Evolutionary conservation across 345 rosid species (phyloP).

Genomic region (Gossypium thurberi): DNA sequence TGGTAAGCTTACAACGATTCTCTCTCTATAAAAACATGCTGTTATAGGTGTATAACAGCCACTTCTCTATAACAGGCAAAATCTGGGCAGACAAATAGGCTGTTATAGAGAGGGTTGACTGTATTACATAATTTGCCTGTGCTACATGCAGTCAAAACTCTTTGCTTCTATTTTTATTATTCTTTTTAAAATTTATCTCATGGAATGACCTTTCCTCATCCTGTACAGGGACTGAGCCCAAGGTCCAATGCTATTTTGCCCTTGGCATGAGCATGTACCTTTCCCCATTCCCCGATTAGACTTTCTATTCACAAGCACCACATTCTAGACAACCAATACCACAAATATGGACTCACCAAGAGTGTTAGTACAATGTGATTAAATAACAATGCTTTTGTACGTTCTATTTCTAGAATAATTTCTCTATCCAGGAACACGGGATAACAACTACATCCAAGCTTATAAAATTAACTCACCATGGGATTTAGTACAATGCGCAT

Average conservation of each 20-base stretch:
- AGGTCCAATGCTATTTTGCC: background rate
- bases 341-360: constrained; percentile 47
- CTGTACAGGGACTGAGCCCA: background rate
- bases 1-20: no score
- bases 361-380: constrained; percentile 64
- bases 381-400: background rate
- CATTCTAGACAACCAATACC: background rate
- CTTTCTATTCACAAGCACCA: constrained; percentile 1
- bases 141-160: background rate
- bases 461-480: constrained; percentile 51
- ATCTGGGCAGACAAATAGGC: no score
- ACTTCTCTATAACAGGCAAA: no score
- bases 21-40: no score
- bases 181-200: background rate
- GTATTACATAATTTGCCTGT: background rate
- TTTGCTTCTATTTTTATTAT: background rate
- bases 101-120: no score
- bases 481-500: constrained; percentile 92
- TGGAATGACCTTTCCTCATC: background rate
- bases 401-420: background rate
- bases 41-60: no score
- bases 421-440: background rate
- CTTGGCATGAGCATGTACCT: background rate
- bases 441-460: constrained; percentile 1
- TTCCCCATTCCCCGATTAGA: background rate